Conservation (phyloP, 805 yeast genomes). For the Yamadazyma olivae region DNA sequence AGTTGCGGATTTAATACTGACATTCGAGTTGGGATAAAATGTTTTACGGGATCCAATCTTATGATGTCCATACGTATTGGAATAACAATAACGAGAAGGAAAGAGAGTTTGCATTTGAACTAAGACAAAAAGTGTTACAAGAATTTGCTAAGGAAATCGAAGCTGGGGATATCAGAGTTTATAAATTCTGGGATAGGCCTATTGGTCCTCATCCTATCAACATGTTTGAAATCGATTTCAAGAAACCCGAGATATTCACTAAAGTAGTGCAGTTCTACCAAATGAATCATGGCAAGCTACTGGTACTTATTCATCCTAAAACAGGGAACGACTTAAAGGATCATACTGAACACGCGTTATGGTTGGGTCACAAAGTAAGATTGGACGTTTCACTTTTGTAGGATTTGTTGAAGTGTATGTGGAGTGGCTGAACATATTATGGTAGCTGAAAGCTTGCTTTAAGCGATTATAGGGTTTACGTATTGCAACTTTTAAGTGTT, state of each 20-base stretch:
- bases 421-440: too few species aligned
- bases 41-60: constrained; percentile 34
- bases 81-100: constrained; percentile 31
- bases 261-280: constrained; percentile 50
- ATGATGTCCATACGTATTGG: constrained; percentile 58
- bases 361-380: constrained; percentile 50
- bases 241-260: constrained; percentile 42
- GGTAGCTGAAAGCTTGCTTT: too few species aligned
- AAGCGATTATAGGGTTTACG: too few species aligned
- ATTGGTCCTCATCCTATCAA: constrained; percentile 59
- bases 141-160: constrained; percentile 44
- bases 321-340: constrained; percentile 39
- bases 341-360: constrained; percentile 53
- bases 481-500: too few species aligned
- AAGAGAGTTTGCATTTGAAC: constrained; percentile 27
- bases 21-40: too few species aligned
- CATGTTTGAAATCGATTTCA: constrained; percentile 58
- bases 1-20: too few species aligned
- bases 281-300: constrained; percentile 48
- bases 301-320: constrained; percentile 56
- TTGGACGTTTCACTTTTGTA: constrained; percentile 11
- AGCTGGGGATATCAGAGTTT: constrained; percentile 39
- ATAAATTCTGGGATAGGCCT: constrained; percentile 45
- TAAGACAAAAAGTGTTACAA: constrained; percentile 37
- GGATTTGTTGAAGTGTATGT: not conserved